Evolutionary conservation across 805 yeast genomes (phyloP).

Genomic region (Kluyveromyces nonfermentans): DNA sequence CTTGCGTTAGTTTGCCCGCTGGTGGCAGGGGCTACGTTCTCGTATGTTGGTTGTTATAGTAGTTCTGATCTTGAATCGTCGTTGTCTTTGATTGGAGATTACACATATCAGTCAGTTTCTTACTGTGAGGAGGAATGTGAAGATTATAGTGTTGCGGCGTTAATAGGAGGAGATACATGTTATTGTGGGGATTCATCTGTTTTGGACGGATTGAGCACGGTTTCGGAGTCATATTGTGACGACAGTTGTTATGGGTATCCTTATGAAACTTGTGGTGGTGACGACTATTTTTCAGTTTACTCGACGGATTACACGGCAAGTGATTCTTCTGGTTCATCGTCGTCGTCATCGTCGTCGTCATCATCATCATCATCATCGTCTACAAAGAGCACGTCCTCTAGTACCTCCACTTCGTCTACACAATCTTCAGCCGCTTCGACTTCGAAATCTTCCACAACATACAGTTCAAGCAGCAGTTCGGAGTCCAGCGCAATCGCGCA

Average conservation of each 20-base stretch:
- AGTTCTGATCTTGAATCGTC: constrained; percentile 17
- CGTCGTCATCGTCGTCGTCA: constrained; percentile 16
- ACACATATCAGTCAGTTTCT: constrained; percentile 49
- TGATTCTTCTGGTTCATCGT: constrained; percentile 7
- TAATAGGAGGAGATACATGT: constrained; percentile 46
- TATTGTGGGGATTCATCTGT: constrained; percentile 48
- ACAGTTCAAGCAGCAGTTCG: constrained; percentile 9
- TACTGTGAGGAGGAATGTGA: constrained; percentile 48
- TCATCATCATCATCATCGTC: constrained; percentile 1
- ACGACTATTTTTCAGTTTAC: constrained; percentile 38
- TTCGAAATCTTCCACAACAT: constrained; percentile 7
- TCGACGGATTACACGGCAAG: constrained; percentile 18
- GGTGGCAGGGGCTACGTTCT: constrained; percentile 9
- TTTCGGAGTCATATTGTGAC: constrained; percentile 32
- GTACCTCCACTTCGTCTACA: constrained; percentile 8
- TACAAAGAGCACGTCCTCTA: constrained; percentile 3
- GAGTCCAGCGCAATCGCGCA: constrained; percentile 10
- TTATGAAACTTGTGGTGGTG: constrained; percentile 55
- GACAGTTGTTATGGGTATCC: constrained; percentile 54
- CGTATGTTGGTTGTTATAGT: constrained; percentile 31
- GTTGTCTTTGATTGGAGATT: constrained; percentile 35
- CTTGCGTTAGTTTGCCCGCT: neutral
- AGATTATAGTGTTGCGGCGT: constrained; percentile 41
- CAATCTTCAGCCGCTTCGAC: constrained; percentile 3
- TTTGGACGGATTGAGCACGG: constrained; percentile 30